Base-by-base conservation (phyloP, 2,329 filamentous ascomycete genomes). In the Alternaria hordeiaustralica region DNA sequence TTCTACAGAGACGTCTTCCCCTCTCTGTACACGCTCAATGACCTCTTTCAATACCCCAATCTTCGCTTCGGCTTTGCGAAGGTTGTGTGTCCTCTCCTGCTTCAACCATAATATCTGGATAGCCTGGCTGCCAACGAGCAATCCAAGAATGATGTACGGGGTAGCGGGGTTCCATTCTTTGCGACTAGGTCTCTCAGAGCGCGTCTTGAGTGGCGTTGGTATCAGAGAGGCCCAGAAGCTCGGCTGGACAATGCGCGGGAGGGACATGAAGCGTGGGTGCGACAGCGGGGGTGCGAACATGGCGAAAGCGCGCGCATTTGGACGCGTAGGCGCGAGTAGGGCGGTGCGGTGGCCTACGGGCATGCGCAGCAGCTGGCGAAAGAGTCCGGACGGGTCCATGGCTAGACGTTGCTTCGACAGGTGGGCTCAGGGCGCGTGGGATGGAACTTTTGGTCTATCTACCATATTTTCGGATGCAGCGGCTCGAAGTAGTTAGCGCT, bases 61-160 rank as follows among this genome's bases (percentile, higher is more conserved):
- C 76, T 92, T 91, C 7, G 92, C 89, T 71, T 97, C 92, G 6
- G 94, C 90, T 70, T 89, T 89, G 55, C 94, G 88, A 75, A 86
- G 88, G 72, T 92, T 94, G 10, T 89, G 88, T 30, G 86, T 85
- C 75, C 90, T 91, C 55, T 94, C 90, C 71, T 92, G 92, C 72
- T 90, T 91, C 72, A 98, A 79, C 36, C 89, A 86, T 75, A 99
- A 90, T 86, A 96, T 92, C 74, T 97, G 92, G 72, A 99, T 97
- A 13, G 95, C 92, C 85, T 97, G 97, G 65, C 93, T 97, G 5
- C 96, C 96, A 68, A 98, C 95, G 67, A 98, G 86, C 44, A 94
- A 84, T 6, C 92, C 84, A 3, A 89, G 78, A 61, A 87, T 75
- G 62, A 95, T 88, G 81, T 91, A 94, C 63, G 87, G 70, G 15